These are phyloP conservation scores for Alternaria sp. DNA, from an alignment of 2,329 filamentous ascomycete genomes.

Conservation along the genomic window DNA sequence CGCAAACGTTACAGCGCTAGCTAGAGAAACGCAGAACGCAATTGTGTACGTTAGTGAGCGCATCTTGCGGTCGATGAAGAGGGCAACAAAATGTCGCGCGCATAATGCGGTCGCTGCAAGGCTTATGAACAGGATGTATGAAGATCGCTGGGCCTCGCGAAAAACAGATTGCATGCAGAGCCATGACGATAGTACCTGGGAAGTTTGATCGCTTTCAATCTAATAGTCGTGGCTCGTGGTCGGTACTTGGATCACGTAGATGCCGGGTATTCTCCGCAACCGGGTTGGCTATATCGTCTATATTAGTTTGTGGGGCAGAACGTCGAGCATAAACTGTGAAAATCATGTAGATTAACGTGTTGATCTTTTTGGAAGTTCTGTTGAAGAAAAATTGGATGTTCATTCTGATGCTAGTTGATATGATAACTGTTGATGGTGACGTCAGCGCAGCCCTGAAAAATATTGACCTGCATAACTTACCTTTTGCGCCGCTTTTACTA, in stretches of 20 bases:
- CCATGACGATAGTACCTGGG: neutral
- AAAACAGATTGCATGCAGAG: neutral
- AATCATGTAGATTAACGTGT: neutral
- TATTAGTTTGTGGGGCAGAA: slow-evolving; percentile 12
- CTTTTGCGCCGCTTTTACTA: neutral
- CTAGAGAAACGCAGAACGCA: neutral
- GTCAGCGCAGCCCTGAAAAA: neutral
- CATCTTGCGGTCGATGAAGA: neutral
- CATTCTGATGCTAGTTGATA: neutral
- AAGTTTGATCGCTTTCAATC: neutral
- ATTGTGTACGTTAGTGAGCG: neutral
- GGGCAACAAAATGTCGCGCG: neutral
- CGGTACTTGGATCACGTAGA: slow-evolving; percentile 4
- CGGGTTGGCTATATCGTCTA: slow-evolving; percentile 1
- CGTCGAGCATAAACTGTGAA: neutral
- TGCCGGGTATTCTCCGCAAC: slow-evolving; percentile 11
- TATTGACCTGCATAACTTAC: neutral
- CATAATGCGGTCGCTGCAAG: neutral
- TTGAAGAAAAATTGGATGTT: neutral
- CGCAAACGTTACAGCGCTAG: neutral
- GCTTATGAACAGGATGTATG: neutral
- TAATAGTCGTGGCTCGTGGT: neutral
- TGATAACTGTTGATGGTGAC: neutral
- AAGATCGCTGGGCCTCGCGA: neutral
- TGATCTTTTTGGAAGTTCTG: neutral